Conservation (phyloP, 75 land plant genomes). For the Selaginella moellendorffii region DNA sequence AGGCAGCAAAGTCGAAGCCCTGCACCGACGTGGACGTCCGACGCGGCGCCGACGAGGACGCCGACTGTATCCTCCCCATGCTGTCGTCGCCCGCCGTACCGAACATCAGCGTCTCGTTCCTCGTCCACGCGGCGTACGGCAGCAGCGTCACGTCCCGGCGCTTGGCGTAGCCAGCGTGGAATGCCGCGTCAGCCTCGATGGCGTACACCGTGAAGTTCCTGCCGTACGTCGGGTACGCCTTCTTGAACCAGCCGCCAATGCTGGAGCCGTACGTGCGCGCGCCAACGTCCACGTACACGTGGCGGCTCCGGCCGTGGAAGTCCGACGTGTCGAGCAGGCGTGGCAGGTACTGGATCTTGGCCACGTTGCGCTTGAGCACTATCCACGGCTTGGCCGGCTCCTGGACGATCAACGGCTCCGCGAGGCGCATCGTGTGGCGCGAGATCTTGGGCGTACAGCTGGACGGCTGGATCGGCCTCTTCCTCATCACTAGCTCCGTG, state of each 20-base stretch:
- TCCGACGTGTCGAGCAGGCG: constrained; percentile 43
- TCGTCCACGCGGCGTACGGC: constrained; percentile 75
- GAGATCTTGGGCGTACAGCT: constrained; percentile 15
- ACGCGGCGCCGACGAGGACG: neutral
- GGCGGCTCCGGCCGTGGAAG: neutral
- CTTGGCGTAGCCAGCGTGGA: constrained; percentile 35
- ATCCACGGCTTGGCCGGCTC: constrained; percentile 89
- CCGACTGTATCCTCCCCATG: constrained; percentile 14
- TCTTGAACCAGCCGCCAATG: constrained; percentile 42
- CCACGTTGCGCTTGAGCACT: constrained; percentile 46
- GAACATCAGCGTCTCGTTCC: constrained; percentile 58
- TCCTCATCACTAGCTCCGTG: constrained; percentile 40
- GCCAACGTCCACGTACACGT: constrained; percentile 50
- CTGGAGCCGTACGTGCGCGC: constrained; percentile 40
- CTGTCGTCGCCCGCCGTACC: constrained; percentile 19
- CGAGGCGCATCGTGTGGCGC: constrained; percentile 20
- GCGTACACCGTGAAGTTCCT: constrained; percentile 36
- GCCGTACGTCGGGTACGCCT: constrained; percentile 42
- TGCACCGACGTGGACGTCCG: constrained; percentile 14
- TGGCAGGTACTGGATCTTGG: constrained; percentile 54
- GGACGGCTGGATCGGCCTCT: constrained; percentile 10
- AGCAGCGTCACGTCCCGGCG: constrained; percentile 32
- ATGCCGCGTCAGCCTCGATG: constrained; percentile 46
- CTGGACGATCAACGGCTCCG: constrained; percentile 54
- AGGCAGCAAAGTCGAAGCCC: constrained; percentile 57